These are phyloP conservation scores for Backusella westeae DNA, from an alignment of 192 early-diverging fungal species.

Conservation along the genomic window DNA sequence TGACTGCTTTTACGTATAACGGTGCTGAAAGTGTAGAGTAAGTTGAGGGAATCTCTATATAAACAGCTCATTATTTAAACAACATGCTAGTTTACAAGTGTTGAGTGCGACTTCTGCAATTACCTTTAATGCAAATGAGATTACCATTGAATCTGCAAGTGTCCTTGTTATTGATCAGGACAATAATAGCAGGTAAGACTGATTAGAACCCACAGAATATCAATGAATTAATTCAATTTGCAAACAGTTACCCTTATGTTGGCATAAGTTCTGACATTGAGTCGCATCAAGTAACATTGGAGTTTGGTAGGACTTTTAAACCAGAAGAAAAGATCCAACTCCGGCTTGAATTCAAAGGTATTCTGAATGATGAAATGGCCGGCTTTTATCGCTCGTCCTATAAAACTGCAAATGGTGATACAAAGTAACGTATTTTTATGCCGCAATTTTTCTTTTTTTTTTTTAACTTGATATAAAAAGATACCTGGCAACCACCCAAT, in stretches of 20 bases:
- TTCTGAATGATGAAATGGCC: constrained; percentile 84
- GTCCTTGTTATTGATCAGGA: not conserved
- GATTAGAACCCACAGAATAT: not conserved
- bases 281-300: constrained; percentile 51
- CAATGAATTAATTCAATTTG: constrained; percentile 17
- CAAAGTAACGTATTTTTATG: constrained; percentile 24
- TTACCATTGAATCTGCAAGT: constrained; percentile 55
- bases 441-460: not conserved
- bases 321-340: constrained; percentile 40
- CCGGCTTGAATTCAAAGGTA: constrained; percentile 57
- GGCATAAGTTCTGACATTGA: not conserved
- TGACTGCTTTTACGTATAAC: constrained; percentile 70
- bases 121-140: constrained; percentile 64
- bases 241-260: not conserved
- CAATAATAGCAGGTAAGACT: not conserved
- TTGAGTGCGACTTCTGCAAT: constrained; percentile 58
- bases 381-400: constrained; percentile 93
- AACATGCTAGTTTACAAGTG: constrained; percentile 45
- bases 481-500: constrained; percentile 91
- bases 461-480: constrained; percentile 22
- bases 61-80: not conserved
- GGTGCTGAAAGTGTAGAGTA: constrained; percentile 76
- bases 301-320: constrained; percentile 57
- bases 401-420: constrained; percentile 56
- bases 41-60: not conserved